Conservation (phyloP, 192 early-diverging fungal species). For the Borealophlyctis nickersoniae region DNA sequence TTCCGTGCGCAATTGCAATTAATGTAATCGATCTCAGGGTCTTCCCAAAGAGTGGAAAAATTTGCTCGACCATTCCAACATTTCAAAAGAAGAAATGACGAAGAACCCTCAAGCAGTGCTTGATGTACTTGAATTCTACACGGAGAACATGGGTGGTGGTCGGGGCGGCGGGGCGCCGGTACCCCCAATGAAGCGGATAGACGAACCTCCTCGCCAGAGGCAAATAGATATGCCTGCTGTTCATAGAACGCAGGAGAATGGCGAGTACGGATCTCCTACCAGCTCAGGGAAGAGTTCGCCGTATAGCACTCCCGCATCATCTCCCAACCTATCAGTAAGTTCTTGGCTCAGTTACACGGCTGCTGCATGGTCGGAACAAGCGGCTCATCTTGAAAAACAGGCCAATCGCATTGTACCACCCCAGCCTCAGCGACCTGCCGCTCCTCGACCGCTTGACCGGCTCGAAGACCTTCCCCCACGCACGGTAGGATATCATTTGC, state of each 20-base stretch:
- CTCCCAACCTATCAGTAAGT: slow-evolving; percentile 24
- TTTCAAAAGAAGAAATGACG: slow-evolving; percentile 96
- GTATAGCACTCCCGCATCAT: slow-evolving; percentile 20
- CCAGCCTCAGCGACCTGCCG: no score
- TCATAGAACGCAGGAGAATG: not conserved
- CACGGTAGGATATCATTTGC: no score
- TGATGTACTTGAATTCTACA: slow-evolving; percentile 98
- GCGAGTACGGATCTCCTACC: slow-evolving; percentile 1
- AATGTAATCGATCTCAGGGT: slow-evolving; percentile 66
- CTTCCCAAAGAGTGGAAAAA: slow-evolving; percentile 94
- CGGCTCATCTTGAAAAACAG: no score
- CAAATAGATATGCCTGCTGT: not conserved
- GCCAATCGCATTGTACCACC: no score
- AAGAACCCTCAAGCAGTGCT: slow-evolving; percentile 98
- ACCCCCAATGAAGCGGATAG: slow-evolving; percentile 1
- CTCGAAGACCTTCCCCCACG: no score
- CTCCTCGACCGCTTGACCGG: no score
- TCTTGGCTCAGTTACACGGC: not conserved
- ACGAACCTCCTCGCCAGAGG: not conserved
- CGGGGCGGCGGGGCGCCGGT: slow-evolving; percentile 9
- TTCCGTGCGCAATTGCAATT: no score
- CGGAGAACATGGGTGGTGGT: slow-evolving; percentile 59
- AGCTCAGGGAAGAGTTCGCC: slow-evolving; percentile 4
- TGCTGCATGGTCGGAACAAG: no score
- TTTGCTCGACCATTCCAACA: slow-evolving; percentile 87